Base-by-base conservation (phyloP, 805 yeast species). In the Nematodospora valgi region DNA sequence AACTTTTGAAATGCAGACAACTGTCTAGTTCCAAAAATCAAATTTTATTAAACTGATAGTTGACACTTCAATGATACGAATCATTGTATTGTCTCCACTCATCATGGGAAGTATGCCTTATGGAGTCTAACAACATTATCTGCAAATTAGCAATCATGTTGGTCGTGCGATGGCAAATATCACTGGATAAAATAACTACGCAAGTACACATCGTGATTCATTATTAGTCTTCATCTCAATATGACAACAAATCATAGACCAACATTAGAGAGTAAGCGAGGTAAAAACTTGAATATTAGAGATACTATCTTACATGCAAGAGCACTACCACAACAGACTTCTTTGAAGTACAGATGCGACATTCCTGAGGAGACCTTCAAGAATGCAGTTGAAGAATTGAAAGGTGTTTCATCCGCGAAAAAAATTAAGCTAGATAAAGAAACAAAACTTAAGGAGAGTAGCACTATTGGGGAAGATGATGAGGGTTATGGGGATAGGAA, bases 211-310 rank as follows among this genome's bases (percentile, higher is more conserved):
- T n/a, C n/a, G n/a, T n/a, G n/a, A n/a, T n/a, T n/a, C n/a, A n/a
- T n/a, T n/a, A n/a, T n/a, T n/a, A n/a, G n/a, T n/a, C n/a, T n/a
- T n/a, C n/a, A n/a, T 21, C 11, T 21, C 23, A 21, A 21, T 21
- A 64, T 63, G 69, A 62, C 70, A n/a, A 59, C 69, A 6, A 66
- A 66, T 40, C 70, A 66, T 40, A 49, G 70, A 32, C 72, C 72
- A 6, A 62, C 69, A 5, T 48, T 66, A 23, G 72, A 66, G 37
- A 59, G 64, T 30, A 66, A 66, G 40, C 46, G 60, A 27, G 71
- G 72, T 4, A 57, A 59, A 37, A 52, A 45, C 14, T 40, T 50
- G 12, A 37, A 43, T 2, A 62, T 64, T n/a, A 42, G 41, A 8
- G 59, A 63, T 38, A 46, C 62, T 26, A 64, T 65, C n/a, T 45